phyloP scores from a whole-genome alignment of 2,329 filamentous ascomycete species.

The Fusarium sp. region DNA sequence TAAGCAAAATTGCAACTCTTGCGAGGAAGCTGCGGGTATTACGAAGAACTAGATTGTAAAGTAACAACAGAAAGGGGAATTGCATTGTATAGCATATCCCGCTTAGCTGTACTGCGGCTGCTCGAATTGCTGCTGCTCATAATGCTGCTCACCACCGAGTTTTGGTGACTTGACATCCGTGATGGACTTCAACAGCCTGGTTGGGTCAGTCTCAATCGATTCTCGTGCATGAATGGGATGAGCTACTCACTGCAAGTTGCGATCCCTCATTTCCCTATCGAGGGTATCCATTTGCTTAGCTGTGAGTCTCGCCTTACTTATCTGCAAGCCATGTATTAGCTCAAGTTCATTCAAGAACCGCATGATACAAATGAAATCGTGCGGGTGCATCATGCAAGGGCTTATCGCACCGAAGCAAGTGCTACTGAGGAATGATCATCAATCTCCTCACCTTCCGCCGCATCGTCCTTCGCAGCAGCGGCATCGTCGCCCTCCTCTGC shows the following conservation, averaged over 20 bases:
- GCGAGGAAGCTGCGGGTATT: conserved; percentile 48
- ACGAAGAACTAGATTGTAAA: conserved; percentile 46
- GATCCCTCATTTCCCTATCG: conserved; percentile 70
- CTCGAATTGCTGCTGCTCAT: conserved; percentile 35
- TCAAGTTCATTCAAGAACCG: conserved; percentile 7
- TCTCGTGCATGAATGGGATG: conserved; percentile 2
- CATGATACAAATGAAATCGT: conserved; percentile 44
- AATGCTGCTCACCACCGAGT: conserved; percentile 35
- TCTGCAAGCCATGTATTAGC: conserved; percentile 53
- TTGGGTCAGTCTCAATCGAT: conserved; percentile 17
- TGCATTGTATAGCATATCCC: conserved; percentile 19
- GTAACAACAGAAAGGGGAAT: conserved; percentile 32
- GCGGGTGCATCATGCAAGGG: conserved; percentile 62
- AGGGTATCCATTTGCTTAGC: conserved; percentile 68
- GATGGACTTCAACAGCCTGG: conserved; percentile 49
- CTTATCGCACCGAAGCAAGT: conserved; percentile 76
- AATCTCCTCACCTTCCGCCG: conserved; percentile 72
- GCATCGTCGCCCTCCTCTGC: conserved; percentile 56
- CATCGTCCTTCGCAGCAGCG: conserved; percentile 55
- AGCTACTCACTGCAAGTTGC: conserved; percentile 65
- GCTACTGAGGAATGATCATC: conserved; percentile 76
- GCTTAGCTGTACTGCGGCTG: conserved; percentile 38
- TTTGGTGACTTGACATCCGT: conserved; percentile 46
- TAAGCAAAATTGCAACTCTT: conserved; percentile 45
- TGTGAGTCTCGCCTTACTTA: conserved; percentile 62